A percentile compares a stretch with the other conserved stretches of the same genome.
These are phyloP conservation scores for Rauvolfia tetraphylla DNA, from an alignment of 257 asterid genomes.

Conservation along the genomic window DNA sequence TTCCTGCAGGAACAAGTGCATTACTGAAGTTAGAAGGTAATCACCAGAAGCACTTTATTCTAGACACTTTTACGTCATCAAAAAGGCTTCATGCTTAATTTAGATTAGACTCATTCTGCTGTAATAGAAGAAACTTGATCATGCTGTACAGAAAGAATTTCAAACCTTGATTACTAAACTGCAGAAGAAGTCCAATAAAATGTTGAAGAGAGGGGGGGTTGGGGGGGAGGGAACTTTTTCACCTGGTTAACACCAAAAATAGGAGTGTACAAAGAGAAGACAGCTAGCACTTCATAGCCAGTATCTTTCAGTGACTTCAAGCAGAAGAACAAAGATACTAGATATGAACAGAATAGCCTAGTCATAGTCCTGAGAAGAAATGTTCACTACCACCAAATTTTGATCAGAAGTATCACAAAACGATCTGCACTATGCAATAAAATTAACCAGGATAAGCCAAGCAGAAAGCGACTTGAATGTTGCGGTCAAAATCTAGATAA, in stretches of 20 bases:
- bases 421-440: neutral
- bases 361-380: neutral
- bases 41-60: neutral
- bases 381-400: neutral
- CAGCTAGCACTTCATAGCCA: no score
- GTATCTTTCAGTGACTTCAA: no score
- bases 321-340: no score
- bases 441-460: neutral
- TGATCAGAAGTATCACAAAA: neutral
- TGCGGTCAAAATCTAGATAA: neutral
- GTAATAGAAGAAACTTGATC: neutral
- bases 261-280: no score
- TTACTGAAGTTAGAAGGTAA: conserved; percentile 64
- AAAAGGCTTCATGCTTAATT: neutral
- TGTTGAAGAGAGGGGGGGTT: no score
- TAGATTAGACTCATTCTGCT: neutral
- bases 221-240: no score
- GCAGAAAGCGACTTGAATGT: no score
- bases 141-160: neutral
- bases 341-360: no score
- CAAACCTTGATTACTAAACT: neutral
- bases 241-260: no score
- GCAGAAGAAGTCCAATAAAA: neutral
- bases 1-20: conserved; percentile 67
- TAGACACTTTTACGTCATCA: neutral